These are phyloP conservation scores for Wakefieldia striispora DNA, from an alignment of 768 basidiomycete genomes.

Conservation along the genomic window DNA sequence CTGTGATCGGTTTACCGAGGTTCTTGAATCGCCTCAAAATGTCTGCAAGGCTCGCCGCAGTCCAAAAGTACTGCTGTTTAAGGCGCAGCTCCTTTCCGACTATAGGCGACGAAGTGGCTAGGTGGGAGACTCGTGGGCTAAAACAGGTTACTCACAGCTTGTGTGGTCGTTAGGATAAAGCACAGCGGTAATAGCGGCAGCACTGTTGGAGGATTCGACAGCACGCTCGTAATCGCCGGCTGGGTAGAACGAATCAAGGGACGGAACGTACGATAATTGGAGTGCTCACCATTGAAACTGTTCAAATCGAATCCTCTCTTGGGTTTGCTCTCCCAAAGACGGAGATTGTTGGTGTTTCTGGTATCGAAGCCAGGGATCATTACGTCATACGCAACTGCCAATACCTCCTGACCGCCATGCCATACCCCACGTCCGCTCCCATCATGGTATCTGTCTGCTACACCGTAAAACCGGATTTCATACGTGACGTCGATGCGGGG, in stretches of 20 bases:
- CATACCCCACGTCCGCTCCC: conserved; percentile 63
- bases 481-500: conserved; percentile 82
- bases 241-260: conserved; percentile 28
- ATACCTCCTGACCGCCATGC: conserved; percentile 90
- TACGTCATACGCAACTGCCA: conserved; percentile 92
- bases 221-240: conserved; percentile 93
- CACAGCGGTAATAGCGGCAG: conserved; percentile 91
- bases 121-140: not conserved
- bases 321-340: conserved; percentile 81
- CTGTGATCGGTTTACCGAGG: conserved; percentile 71
- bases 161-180: conserved; percentile 96
- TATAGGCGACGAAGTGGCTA: conserved; percentile 24
- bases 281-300: conserved; percentile 80
- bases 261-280: not conserved
- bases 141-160: conserved; percentile 41
- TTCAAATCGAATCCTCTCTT: conserved; percentile 92
- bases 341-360: conserved; percentile 85
- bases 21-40: conserved; percentile 94
- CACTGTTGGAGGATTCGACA: conserved; percentile 84
- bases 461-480: conserved; percentile 87
- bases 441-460: conserved; percentile 64
- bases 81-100: conserved; percentile 87
- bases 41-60: conserved; percentile 82
- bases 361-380: conserved; percentile 87
- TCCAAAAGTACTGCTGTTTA: conserved; percentile 98